Evolutionary conservation across 345 rosid species (phyloP).

Genomic region (Noccaea bulbosa): DNA sequence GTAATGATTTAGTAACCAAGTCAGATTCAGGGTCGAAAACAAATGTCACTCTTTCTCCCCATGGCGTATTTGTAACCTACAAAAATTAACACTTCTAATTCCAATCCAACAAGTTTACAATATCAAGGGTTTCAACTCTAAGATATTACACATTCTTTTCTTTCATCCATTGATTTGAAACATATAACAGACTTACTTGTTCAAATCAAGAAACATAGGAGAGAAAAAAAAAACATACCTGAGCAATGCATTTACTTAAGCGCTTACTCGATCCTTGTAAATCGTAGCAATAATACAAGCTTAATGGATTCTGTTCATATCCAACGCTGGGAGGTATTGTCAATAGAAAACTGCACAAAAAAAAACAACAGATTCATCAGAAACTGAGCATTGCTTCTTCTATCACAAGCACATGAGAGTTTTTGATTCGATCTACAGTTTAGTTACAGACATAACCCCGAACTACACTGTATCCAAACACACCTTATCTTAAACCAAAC

Average conservation of each 20-base stretch:
- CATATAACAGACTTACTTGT: background rate
- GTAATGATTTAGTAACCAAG: slow-evolving; percentile 81
- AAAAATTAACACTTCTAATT: slow-evolving; percentile 5
- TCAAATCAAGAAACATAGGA: slow-evolving; percentile 15
- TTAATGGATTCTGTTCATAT: slow-evolving; percentile 88
- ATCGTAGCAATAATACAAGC: slow-evolving; percentile 84
- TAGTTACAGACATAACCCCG: background rate
- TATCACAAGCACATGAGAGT: background rate
- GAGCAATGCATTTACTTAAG: slow-evolving; percentile 82
- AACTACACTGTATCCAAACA: background rate
- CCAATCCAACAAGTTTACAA: background rate
- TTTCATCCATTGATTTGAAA: background rate
- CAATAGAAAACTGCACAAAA: slow-evolving; percentile 62
- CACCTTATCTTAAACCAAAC: background rate
- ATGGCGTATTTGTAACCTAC: slow-evolving; percentile 96
- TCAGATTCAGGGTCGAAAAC: slow-evolving; percentile 84
- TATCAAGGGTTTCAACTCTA: background rate
- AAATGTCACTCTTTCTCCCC: slow-evolving; percentile 86
- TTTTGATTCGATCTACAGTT: background rate
- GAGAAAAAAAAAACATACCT: slow-evolving; percentile 50
- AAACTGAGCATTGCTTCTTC: background rate
- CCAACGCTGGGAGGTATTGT: slow-evolving; percentile 94
- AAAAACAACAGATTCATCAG: background rate
- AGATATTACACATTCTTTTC: background rate
- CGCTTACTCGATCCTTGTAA: slow-evolving; percentile 46